Evolutionary conservation across 352 stramenopile species (phyloP).

Genomic region (Pythium folliculosum): DNA sequence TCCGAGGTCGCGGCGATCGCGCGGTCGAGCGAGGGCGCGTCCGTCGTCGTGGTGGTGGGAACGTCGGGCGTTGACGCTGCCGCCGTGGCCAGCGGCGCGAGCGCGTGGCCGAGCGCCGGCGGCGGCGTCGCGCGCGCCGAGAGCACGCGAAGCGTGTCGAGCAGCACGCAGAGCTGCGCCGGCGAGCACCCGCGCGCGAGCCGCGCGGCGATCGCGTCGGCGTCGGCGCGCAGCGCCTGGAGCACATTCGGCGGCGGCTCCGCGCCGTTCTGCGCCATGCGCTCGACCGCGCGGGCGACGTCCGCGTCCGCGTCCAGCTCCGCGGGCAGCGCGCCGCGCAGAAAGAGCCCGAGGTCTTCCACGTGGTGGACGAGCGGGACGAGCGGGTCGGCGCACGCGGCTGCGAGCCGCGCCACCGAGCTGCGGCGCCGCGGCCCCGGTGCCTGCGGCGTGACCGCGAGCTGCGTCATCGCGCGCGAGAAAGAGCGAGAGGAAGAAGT

Average conservation of each 20-base stretch:
- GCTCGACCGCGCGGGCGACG: slow-evolving; percentile 2
- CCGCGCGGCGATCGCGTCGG: not conserved
- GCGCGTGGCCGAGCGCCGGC: no score
- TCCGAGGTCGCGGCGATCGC: slow-evolving; percentile 13
- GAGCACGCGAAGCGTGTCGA: slow-evolving; percentile 4
- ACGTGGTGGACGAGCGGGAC: not conserved
- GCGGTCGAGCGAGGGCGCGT: no score
- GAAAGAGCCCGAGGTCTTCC: slow-evolving; percentile 11
- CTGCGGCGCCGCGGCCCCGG: not conserved
- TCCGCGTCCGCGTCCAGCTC: not conserved
- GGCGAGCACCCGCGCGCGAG: not conserved
- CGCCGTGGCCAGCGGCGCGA: no score
- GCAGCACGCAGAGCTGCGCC: slow-evolving; percentile 13
- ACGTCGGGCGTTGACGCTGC: no score
- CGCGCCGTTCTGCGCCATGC: slow-evolving; percentile 6
- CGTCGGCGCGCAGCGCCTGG: not conserved
- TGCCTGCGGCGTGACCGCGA: not conserved
- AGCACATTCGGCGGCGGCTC: not conserved
- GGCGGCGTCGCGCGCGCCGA: not conserved
- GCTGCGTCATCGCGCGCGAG: not conserved
- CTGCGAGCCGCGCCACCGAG: not conserved
- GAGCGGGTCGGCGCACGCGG: not conserved
- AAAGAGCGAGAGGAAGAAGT: no score
- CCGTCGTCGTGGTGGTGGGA: no score
- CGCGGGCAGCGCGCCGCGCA: not conserved